A percentile compares a stretch with the other conserved stretches of the same genome.
Conservation (phyloP, 2,329 filamentous ascomycete genomes). For the Ophiostoma triangulosporum region DNA sequence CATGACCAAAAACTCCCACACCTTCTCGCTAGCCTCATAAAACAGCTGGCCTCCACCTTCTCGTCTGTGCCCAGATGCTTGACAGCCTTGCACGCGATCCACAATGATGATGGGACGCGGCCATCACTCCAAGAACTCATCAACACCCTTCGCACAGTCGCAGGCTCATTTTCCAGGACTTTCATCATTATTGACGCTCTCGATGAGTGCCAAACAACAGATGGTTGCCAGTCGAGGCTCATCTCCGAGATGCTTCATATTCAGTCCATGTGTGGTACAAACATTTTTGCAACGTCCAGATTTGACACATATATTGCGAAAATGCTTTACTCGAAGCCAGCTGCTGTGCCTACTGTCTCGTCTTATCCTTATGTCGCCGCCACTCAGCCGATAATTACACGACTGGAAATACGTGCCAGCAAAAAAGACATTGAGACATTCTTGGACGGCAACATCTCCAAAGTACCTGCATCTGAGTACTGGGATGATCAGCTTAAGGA, state of each 20-base stretch:
- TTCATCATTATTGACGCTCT: neutral
- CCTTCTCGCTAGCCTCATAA: neutral
- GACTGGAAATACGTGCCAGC: neutral
- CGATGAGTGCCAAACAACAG: neutral
- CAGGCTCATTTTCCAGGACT: neutral
- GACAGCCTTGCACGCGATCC: neutral
- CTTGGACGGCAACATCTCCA: neutral
- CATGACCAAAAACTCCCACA: neutral
- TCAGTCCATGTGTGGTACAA: neutral
- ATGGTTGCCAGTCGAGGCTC: neutral
- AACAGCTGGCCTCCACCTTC: neutral
- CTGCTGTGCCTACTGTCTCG: too few relatives aligned
- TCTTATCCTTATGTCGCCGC: too few relatives aligned
- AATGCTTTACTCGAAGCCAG: neutral
- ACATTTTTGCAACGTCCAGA: neutral
- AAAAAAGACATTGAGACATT: neutral
- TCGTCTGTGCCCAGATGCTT: neutral
- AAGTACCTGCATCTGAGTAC: neutral
- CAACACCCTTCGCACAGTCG: neutral
- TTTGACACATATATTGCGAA: neutral
- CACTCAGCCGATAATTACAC: too few relatives aligned
- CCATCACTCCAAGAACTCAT: neutral
- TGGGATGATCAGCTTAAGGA: neutral
- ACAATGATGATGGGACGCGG: neutral
- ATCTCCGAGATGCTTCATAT: neutral